Evolutionary conservation across 2,329 filamentous ascomycete genomes (phyloP).

Genomic region (Ophidiomyces ophidiicola): DNA sequence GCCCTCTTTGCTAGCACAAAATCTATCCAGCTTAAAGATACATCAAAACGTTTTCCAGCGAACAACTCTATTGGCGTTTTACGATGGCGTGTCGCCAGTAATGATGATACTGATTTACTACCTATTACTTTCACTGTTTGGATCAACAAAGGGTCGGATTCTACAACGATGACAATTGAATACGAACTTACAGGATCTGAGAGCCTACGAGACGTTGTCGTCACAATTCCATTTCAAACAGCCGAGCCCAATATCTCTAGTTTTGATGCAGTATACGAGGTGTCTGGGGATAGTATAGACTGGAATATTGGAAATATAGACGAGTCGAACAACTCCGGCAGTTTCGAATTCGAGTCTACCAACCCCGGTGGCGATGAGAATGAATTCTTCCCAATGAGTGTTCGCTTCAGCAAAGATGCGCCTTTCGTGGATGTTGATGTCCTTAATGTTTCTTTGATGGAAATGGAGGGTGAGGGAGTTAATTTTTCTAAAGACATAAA

Average conservation of each 20-base stretch:
- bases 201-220: constrained; percentile 66
- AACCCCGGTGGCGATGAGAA: constrained; percentile 73
- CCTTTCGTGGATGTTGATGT: constrained; percentile 93
- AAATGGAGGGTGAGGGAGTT: constrained; percentile 35
- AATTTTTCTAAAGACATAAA: constrained; percentile 36
- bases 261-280: constrained; percentile 89
- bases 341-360: constrained; percentile 90
- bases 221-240: constrained; percentile 74
- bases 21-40: constrained; percentile 80
- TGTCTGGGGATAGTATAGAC: constrained; percentile 81
- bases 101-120: constrained; percentile 67
- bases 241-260: constrained; percentile 81
- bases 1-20: constrained; percentile 70
- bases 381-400: constrained; percentile 95
- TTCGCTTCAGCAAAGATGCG: constrained; percentile 72
- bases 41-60: constrained; percentile 75
- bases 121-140: constrained; percentile 96
- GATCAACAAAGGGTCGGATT: constrained; percentile 78
- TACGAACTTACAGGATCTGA: constrained; percentile 83
- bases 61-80: constrained; percentile 90
- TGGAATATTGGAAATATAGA: constrained; percentile 86
- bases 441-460: constrained; percentile 31
- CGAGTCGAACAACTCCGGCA: constrained; percentile 67
- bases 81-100: constrained; percentile 70
- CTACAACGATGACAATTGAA: constrained; percentile 83